Percentiles rank a stretch among this genome's conserved stretches.
These are phyloP conservation scores for Boletus rubroflammeus DNA, from an alignment of 768 basidiomycete genomes.

Conservation along the genomic window DNA sequence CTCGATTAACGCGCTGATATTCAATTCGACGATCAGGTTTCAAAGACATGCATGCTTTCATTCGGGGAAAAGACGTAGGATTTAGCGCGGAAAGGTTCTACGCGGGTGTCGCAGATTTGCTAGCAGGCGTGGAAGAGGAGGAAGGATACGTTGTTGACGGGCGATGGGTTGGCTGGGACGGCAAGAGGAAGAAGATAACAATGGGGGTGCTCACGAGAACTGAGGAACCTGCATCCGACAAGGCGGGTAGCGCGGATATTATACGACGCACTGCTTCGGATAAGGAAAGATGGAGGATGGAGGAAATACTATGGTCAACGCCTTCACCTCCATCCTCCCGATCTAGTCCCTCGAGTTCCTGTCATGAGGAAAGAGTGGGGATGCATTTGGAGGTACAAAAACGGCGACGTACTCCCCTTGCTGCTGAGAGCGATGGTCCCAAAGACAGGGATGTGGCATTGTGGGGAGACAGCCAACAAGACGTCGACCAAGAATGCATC, in stretches of 20 bases:
- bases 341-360: not conserved
- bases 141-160: constrained; percentile 31
- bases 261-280: constrained; percentile 18
- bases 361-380: not conserved
- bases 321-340: constrained; percentile 4
- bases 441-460: not conserved
- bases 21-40: constrained; percentile 10
- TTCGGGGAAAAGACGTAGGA: constrained; percentile 84
- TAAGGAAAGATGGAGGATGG: constrained; percentile 25
- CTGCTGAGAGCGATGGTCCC: not conserved
- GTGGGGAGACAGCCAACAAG: not conserved
- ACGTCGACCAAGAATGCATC: not conserved
- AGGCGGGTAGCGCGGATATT: not conserved
- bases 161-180: constrained; percentile 19
- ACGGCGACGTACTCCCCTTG: not conserved
- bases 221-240: constrained; percentile 1
- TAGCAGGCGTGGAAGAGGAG: constrained; percentile 75
- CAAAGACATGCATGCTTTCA: constrained; percentile 88
- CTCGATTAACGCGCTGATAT: not conserved
- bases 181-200: constrained; percentile 10
- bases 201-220: not conserved
- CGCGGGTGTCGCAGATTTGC: constrained; percentile 72
- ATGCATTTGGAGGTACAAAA: not conserved
- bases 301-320: constrained; percentile 19
- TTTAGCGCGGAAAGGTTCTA: constrained; percentile 94